Conservation (phyloP, 768 basidiomycete species). For the Hygrocybe punicea region DNA sequence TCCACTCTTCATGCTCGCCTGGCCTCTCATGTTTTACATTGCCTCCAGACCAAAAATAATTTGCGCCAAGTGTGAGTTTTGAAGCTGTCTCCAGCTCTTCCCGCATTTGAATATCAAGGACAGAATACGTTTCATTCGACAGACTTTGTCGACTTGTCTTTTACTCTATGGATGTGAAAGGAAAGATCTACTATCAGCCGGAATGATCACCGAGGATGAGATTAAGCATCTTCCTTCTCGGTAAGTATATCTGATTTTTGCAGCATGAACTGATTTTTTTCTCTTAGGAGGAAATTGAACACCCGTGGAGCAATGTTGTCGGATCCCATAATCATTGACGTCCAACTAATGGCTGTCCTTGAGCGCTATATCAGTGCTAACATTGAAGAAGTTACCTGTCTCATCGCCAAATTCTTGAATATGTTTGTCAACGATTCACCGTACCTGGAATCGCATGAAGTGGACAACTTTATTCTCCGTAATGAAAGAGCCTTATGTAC, state of each 20-base stretch:
- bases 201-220: conserved; percentile 49
- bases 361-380: conserved; percentile 48
- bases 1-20: conserved; percentile 48
- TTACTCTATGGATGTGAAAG: conserved; percentile 67
- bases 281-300: conserved; percentile 47
- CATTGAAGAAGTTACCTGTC: conserved; percentile 47
- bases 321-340: conserved; percentile 62
- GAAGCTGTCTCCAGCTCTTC: background rate
- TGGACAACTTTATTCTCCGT: conserved; percentile 68
- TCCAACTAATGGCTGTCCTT: conserved; percentile 54
- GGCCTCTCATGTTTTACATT: conserved; percentile 36
- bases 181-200: conserved; percentile 40
- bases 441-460: conserved; percentile 60
- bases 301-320: conserved; percentile 40
- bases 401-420: conserved; percentile 61
- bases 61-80: conserved; percentile 40
- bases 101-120: background rate
- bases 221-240: conserved; percentile 52
- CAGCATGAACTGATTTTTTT: background rate
- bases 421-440: conserved; percentile 58
- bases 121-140: conserved; percentile 53
- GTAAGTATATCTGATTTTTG: conserved; percentile 34
- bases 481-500: conserved; percentile 55
- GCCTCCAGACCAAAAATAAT: conserved; percentile 30
- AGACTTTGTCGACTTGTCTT: conserved; percentile 59